These are phyloP conservation scores for Juglanconis oblonga DNA, from an alignment of 2,329 filamentous ascomycete genomes.

Conservation along the genomic window DNA sequence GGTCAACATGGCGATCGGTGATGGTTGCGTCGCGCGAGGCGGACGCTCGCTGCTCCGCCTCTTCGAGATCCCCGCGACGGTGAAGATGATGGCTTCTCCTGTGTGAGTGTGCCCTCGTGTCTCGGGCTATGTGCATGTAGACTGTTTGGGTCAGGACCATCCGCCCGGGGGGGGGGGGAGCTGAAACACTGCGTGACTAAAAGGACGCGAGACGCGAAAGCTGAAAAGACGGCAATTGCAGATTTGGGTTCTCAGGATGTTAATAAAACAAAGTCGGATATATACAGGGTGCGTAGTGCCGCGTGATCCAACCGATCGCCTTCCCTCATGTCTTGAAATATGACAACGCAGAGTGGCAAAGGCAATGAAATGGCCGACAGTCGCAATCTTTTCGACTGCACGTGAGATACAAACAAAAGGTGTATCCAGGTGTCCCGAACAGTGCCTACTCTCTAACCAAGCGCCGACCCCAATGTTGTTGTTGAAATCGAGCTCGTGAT, in stretches of 20 bases:
- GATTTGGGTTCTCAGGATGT: neutral
- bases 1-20: too few relatives aligned
- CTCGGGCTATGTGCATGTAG: neutral
- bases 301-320: neutral
- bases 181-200: neutral
- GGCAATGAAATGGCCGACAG: neutral
- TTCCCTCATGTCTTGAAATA: neutral
- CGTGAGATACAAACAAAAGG: neutral
- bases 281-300: neutral
- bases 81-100: neutral
- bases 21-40: too few relatives aligned
- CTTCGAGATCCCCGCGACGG: neutral
- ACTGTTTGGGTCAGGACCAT: neutral
- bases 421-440: neutral
- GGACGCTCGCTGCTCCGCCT: neutral
- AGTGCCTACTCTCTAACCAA: slow-evolving; percentile 11
- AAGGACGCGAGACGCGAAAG: neutral
- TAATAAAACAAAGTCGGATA: neutral
- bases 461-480: slow-evolving; percentile 18
- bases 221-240: neutral
- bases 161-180: too few relatives aligned
- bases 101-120: neutral
- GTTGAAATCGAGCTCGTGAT: slow-evolving; percentile 19
- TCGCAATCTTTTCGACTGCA: neutral
- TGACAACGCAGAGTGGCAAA: too few relatives aligned